A percentile compares a stretch with the other conserved stretches of the same genome.
phyloP scores from a whole-genome alignment of 2,329 filamentous ascomycete species.

The Apiospora phragmitis region DNA sequence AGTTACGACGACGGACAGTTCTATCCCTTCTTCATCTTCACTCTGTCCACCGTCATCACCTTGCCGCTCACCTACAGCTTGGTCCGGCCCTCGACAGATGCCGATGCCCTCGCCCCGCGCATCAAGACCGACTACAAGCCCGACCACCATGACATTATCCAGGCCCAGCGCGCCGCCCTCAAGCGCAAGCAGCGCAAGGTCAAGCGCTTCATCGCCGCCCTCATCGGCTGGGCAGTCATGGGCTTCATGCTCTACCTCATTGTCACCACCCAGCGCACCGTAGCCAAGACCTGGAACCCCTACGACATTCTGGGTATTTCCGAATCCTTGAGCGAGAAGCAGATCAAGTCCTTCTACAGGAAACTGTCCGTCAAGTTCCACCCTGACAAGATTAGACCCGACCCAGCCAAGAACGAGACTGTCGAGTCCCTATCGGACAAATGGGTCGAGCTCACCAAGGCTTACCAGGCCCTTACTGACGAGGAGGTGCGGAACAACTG shows the following conservation, averaged over 20 bases:
- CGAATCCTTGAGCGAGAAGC: constrained; percentile 82
- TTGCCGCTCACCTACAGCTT: constrained; percentile 88
- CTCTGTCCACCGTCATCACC: constrained; percentile 82
- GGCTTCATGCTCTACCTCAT: constrained; percentile 93
- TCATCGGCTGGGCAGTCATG: constrained; percentile 80
- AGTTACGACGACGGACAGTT: constrained; percentile 98
- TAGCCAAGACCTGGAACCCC: constrained; percentile 88
- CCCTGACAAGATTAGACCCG: constrained; percentile 87
- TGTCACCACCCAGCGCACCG: constrained; percentile 68
- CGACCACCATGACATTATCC: constrained; percentile 80
- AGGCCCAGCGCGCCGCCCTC: constrained; percentile 79
- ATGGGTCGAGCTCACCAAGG: constrained; percentile 95
- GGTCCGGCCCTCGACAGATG: constrained; percentile 73
- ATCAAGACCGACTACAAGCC: constrained; percentile 82
- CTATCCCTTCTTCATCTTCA: constrained; percentile 98
- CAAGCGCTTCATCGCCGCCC: constrained; percentile 77
- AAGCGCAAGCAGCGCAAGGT: constrained; percentile 86
- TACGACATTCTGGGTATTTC: constrained; percentile 91
- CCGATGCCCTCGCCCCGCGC: constrained; percentile 77
- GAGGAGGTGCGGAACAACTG: constrained; percentile 98
- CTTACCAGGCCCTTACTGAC: constrained; percentile 96
- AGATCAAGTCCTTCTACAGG: constrained; percentile 91
- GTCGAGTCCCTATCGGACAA: constrained; percentile 78
- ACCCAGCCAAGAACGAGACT: constrained; percentile 86
- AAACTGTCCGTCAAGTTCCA: constrained; percentile 83